Percentiles rank a stretch among this genome's conserved stretches.
Evolutionary conservation across 345 rosid species (phyloP).

Genomic region (Hibiscus mutabilis): DNA sequence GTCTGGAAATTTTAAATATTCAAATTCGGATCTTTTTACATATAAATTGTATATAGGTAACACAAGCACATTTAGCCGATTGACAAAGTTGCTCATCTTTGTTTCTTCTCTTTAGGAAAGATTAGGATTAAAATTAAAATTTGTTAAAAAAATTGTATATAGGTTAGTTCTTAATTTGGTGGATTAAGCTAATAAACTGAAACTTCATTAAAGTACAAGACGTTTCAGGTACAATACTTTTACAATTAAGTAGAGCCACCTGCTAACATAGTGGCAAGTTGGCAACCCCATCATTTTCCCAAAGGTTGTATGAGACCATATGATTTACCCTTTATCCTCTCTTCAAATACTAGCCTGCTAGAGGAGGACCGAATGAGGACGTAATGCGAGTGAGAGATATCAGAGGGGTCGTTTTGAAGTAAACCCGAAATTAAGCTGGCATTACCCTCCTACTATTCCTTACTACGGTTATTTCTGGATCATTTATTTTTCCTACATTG

Average conservation of each 20-base stretch:
- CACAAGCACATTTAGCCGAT: too few relatives aligned
- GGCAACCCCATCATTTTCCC: neutral
- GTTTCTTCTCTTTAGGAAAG: too few relatives aligned
- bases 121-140: too few relatives aligned
- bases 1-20: too few relatives aligned
- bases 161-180: too few relatives aligned
- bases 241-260: slow-evolving; percentile 4
- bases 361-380: neutral
- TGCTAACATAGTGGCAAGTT: neutral
- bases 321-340: neutral
- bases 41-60: too few relatives aligned
- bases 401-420: neutral
- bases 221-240: neutral
- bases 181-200: neutral
- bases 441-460: neutral
- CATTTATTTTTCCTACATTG: neutral
- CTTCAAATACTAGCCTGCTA: neutral
- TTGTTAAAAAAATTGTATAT: too few relatives aligned
- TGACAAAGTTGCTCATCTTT: too few relatives aligned
- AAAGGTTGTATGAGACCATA: neutral
- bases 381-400: neutral
- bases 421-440: neutral
- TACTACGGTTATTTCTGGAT: neutral
- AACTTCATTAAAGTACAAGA: slow-evolving; percentile 1
- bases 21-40: too few relatives aligned